Evolutionary conservation across 306 rosid species (phyloP).

Genomic region (Corylus avellana): DNA sequence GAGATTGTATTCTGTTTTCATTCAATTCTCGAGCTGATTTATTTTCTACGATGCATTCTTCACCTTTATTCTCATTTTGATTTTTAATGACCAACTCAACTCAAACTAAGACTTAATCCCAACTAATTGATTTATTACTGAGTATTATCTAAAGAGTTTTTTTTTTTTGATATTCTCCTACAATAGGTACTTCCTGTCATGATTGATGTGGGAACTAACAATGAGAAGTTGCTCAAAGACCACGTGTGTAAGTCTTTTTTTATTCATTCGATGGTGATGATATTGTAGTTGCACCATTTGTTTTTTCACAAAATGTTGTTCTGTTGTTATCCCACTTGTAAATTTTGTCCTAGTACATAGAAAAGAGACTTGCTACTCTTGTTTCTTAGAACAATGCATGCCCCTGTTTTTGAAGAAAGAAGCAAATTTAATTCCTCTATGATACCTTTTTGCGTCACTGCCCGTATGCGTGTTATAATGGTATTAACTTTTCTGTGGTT

Average conservation of each 20-base stretch:
- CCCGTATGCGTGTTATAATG: not conserved
- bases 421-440: not conserved
- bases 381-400: not conserved
- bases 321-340: not conserved
- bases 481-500: not conserved
- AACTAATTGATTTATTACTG: not conserved
- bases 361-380: not conserved
- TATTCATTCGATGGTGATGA: constrained; percentile 23
- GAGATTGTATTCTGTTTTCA: constrained; percentile 3
- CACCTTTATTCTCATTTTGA: not conserved
- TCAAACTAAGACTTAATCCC: not conserved
- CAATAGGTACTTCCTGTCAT: constrained; percentile 93
- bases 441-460: not conserved
- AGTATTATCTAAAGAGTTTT: not conserved
- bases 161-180: not conserved
- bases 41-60: not conserved
- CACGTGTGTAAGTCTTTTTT: constrained; percentile 70
- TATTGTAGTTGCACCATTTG: not conserved
- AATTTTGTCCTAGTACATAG: not conserved
- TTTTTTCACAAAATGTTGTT: not conserved
- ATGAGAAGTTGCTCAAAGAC: constrained; percentile 74
- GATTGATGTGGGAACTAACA: constrained; percentile 99
- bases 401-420: not conserved
- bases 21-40: not conserved
- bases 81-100: not conserved